Conservation (phyloP, 2,329 filamentous ascomycete genomes). For the Huntiella savannae region DNA sequence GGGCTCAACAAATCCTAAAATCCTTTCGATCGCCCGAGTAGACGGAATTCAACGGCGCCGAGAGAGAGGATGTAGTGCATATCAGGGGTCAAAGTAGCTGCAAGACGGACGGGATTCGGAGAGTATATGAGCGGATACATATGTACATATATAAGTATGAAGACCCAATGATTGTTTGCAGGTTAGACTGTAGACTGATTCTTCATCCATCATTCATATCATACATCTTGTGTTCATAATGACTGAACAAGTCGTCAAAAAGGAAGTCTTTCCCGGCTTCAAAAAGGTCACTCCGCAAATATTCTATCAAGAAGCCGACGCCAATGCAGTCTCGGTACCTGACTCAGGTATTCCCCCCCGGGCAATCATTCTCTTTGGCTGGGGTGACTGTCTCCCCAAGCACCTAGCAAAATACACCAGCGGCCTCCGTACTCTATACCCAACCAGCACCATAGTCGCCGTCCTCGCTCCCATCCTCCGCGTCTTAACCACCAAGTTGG, state of each 20-base stretch:
- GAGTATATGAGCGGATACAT: too few species aligned
- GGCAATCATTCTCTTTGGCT: slow-evolving; percentile 34
- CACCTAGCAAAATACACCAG: slow-evolving; percentile 36
- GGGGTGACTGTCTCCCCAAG: slow-evolving; percentile 36
- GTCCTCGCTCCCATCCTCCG: slow-evolving; percentile 27
- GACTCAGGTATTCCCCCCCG: slow-evolving; percentile 20
- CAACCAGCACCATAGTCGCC: slow-evolving; percentile 29
- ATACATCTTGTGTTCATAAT: neutral
- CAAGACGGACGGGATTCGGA: too few species aligned
- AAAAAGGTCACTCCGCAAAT: slow-evolving; percentile 27
- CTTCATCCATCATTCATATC: neutral
- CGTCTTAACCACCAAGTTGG: slow-evolving; percentile 25
- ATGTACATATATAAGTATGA: neutral
- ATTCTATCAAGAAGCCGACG: slow-evolving; percentile 22
- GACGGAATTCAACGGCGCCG: too few species aligned
- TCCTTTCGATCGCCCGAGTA: too few species aligned
- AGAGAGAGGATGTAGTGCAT: too few species aligned
- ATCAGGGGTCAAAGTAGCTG: too few species aligned
- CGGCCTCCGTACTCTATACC: slow-evolving; percentile 31
- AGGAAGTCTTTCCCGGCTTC: slow-evolving; percentile 24
- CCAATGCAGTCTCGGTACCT: slow-evolving; percentile 12
- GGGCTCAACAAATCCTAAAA: too few species aligned
- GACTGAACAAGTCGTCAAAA: too few species aligned
- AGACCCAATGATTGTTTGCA: neutral
- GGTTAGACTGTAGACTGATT: neutral